Conservation (phyloP, 2,329 filamentous ascomycete genomes). For the Hypoxylon sp. region DNA sequence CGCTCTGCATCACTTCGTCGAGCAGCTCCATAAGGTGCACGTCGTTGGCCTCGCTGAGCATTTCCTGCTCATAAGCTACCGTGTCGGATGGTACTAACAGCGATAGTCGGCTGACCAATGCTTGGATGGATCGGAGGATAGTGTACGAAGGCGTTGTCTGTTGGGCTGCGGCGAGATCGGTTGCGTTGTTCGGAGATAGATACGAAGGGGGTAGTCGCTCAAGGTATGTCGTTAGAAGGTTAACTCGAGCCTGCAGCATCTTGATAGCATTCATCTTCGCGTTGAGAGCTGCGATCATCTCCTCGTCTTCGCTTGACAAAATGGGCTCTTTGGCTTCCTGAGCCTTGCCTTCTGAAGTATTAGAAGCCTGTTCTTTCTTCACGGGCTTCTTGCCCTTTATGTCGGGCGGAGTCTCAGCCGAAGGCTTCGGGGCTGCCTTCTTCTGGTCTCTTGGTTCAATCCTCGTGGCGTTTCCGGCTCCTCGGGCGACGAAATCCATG, state of each 20-base stretch:
- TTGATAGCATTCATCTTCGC: conserved; percentile 93
- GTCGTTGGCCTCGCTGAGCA: conserved; percentile 84
- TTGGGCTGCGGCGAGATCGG: conserved; percentile 50
- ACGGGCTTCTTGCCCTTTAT: conserved; percentile 66
- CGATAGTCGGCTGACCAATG: conserved; percentile 84
- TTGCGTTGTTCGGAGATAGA: conserved; percentile 61
- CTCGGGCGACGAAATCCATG: conserved; percentile 91
- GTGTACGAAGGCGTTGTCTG: conserved; percentile 70
- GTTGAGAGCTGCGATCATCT: conserved; percentile 76
- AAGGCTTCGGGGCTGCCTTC: conserved; percentile 58
- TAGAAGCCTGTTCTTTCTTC: conserved; percentile 51
- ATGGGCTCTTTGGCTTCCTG: conserved; percentile 56
- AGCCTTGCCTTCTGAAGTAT: conserved; percentile 44
- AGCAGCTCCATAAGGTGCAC: conserved; percentile 83
- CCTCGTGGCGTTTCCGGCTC: conserved; percentile 83
- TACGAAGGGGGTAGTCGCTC: conserved; percentile 76
- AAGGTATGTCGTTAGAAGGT: conserved; percentile 82
- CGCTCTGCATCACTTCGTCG: conserved; percentile 78
- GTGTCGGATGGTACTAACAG: conserved; percentile 81
- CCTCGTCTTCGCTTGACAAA: conserved; percentile 71
- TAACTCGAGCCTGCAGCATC: conserved; percentile 86
- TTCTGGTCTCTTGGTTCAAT: conserved; percentile 57
- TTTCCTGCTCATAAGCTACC: conserved; percentile 75
- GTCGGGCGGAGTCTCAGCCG: conserved; percentile 62
- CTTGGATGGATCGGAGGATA: conserved; percentile 88